Evolutionary conservation across 495 filamentous ascomycete species (phyloP), one percentile per base, ranked within the genome.

Genomic region (Ramalina peruviana): DNA sequence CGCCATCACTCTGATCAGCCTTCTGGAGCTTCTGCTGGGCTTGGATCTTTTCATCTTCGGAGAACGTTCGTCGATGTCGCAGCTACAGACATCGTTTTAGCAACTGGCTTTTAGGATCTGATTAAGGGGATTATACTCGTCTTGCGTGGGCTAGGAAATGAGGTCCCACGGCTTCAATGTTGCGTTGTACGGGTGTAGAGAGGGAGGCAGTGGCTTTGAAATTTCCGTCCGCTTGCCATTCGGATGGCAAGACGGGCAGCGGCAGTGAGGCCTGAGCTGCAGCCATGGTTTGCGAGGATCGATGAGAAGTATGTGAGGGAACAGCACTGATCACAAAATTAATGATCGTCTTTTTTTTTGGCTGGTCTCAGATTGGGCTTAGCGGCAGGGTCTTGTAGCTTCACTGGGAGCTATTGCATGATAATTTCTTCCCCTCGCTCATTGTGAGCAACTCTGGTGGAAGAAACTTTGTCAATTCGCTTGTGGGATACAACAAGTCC

Each of bases 61-160:
- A 94, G 72, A 98, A 97, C 49, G 92, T 97, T 58, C 92, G 87
- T 70, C 89, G 80, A 71, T 98, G 92, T 53, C 90, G 87, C 67
- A 81, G 83, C 78, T 83, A 58, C 54, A 56, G 12, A 54, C 11
- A 51, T 9, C 6, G 11, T 6, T 19, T 42, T 12, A 19, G 17
- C 6, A 0, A 36, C 3, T 11, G 15, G 12, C 37, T 26, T 10
- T 48, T 25, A 20, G 52, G 25, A 9, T 40, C 13, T 16, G 20
- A 23, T 3, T 33, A 45, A 37, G 64, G 20, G 11, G 39, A 6
- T 30, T 65, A 41, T 75, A 90, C 88, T 62, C 92, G 80, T 66
- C 92, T 86, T 57, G 92, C 92, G 67, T 97, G 88, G 53, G 92
- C 93, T 40, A 98, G 81, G 75, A 96, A 98, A 72, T 96, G 85